phyloP scores from a whole-genome alignment of 2,329 filamentous ascomycete genomes.

The Alternaria hordeiaustralica region DNA sequence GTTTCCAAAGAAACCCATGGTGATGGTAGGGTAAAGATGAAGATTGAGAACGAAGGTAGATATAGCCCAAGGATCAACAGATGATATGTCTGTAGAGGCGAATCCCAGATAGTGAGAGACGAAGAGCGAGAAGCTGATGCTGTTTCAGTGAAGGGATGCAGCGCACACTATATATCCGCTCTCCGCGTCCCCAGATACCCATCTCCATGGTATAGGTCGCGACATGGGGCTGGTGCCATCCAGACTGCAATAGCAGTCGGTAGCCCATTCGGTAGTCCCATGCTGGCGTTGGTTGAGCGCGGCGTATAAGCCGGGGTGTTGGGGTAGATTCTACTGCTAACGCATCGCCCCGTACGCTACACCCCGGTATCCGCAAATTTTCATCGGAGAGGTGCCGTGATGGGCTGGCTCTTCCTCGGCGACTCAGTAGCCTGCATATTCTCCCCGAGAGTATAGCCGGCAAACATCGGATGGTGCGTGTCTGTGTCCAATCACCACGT shows the following conservation, averaged over 20 bases:
- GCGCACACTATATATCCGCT: constrained; percentile 29
- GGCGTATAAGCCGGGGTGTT: constrained; percentile 15
- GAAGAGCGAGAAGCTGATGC: constrained; percentile 29
- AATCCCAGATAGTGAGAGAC: constrained; percentile 21
- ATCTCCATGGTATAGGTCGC: constrained; percentile 15
- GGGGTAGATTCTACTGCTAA: constrained; percentile 16
- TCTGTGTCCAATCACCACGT: constrained; percentile 20
- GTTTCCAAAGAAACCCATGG: constrained; percentile 37
- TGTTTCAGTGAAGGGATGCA: constrained; percentile 11
- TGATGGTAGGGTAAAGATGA: constrained; percentile 3
- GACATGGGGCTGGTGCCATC: constrained; percentile 29
- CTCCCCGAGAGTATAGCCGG: constrained; percentile 28
- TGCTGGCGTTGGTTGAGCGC: constrained; percentile 25
- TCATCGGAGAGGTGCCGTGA: constrained; percentile 4
- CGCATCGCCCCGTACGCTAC: constrained; percentile 22
- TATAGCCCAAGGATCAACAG: not conserved
- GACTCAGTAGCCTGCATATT: constrained; percentile 10
- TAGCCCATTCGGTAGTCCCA: constrained; percentile 20
- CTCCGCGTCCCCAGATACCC: constrained; percentile 1
- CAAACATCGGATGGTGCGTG: constrained; percentile 6
- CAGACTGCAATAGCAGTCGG: constrained; percentile 24
- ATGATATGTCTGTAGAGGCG: constrained; percentile 2
- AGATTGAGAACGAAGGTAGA: not conserved
- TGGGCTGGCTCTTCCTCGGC: constrained; percentile 21
- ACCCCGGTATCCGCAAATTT: constrained; percentile 28